A percentile compares a stretch with the other conserved stretches of the same genome.
Conservation (phyloP, 129 eudicot species). For the Pittosporum tobira region DNA sequence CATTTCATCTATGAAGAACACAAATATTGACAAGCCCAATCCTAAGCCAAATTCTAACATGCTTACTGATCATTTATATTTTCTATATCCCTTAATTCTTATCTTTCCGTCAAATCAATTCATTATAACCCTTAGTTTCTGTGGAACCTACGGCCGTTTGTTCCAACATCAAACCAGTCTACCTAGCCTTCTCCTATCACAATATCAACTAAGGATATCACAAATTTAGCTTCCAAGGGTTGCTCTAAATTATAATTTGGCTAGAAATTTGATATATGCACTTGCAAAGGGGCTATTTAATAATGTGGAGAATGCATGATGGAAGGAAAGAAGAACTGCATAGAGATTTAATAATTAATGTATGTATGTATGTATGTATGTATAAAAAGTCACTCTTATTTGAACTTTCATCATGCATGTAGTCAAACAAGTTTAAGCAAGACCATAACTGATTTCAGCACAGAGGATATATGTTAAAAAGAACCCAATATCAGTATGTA, state of each 20-base stretch:
- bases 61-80: too few species aligned
- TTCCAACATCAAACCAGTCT: not conserved
- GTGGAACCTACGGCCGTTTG: too few species aligned
- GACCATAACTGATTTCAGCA: not conserved
- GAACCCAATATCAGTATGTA: not conserved
- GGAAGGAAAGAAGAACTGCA: not conserved
- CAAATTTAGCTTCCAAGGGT: not conserved
- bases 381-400: not conserved
- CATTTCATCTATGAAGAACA: too few species aligned
- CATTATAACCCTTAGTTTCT: not conserved
- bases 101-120: not conserved
- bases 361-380: not conserved
- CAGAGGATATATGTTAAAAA: not conserved
- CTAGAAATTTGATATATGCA: not conserved
- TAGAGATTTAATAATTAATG: not conserved
- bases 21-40: too few species aligned
- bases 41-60: too few species aligned
- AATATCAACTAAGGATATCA: not conserved
- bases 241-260: not conserved
- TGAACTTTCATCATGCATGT: not conserved
- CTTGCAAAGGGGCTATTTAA: too few species aligned
- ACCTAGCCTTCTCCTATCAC: not conserved
- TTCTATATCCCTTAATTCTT: not conserved
- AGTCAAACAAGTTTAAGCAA: not conserved
- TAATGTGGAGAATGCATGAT: not conserved